phyloP scores from a whole-genome alignment of 768 basidiomycete species.

The Amanita pallidorosea region DNA sequence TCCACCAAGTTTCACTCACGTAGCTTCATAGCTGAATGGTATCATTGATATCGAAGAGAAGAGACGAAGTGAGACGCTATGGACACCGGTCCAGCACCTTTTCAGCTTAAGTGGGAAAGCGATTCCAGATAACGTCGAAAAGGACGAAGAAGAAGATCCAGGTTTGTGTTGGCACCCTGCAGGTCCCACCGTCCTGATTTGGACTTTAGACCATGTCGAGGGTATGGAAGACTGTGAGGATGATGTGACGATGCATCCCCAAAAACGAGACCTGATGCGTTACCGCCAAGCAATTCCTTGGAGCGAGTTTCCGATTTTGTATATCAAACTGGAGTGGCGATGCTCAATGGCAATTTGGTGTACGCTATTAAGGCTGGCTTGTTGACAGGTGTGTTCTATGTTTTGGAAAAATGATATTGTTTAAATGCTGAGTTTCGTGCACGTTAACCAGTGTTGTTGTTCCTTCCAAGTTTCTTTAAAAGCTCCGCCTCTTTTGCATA shows the following conservation, averaged over 20 bases:
- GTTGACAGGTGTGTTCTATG: constrained; percentile 35
- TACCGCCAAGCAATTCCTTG: constrained; percentile 53
- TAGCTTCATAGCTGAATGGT: constrained; percentile 42
- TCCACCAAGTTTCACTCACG: not conserved
- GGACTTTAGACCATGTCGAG: constrained; percentile 35
- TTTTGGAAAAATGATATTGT: not conserved
- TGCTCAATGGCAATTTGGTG: constrained; percentile 49
- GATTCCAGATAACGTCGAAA: constrained; percentile 29
- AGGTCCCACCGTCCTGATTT: not conserved
- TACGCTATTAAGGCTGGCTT: constrained; percentile 66
- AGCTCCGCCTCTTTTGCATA: constrained; percentile 48
- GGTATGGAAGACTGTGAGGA: constrained; percentile 27
- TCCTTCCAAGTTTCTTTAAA: constrained; percentile 48
- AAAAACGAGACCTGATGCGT: constrained; percentile 58
- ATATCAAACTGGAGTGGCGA: constrained; percentile 25
- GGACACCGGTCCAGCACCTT: constrained; percentile 42
- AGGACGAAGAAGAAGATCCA: constrained; percentile 64
- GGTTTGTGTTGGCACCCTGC: constrained; percentile 20
- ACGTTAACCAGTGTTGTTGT: constrained; percentile 36
- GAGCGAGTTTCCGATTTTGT: constrained; percentile 39
- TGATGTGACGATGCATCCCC: constrained; percentile 45
- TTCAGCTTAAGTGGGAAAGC: constrained; percentile 33
- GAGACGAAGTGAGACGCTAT: constrained; percentile 20
- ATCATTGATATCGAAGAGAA: constrained; percentile 45
- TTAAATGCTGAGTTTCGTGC: not conserved